Base-by-base conservation (phyloP, 805 yeast species). In the Candida maesae region DNA sequence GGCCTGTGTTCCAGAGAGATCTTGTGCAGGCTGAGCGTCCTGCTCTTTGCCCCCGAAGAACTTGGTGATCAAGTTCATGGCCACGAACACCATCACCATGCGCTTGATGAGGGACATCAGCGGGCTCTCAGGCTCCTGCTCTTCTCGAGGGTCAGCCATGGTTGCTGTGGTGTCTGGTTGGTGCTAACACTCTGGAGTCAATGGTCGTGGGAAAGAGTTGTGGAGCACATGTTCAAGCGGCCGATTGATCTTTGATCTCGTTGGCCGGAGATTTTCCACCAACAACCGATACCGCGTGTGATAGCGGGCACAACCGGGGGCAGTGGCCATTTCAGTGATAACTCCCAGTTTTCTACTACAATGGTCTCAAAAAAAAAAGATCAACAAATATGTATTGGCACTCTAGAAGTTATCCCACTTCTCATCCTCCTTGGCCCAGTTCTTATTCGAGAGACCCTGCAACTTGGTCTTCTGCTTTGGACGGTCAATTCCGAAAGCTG, bases 381-480 rank as follows among this genome's bases (percentile, higher is more conserved):
- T 9, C 28, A 12, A n/a, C n/a, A n/a, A n/a, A n/a, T n/a, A n/a
- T n/a, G n/a, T n/a, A n/a, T n/a, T n/a, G n/a, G n/a, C n/a, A 9
- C 28, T 20, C 33, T 42, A 81, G 59, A 82, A 82, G 38, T 74
- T 79, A 58, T 81, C 87, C 88, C 89, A 82, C 42, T 75, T 74
- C 49, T 79, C 85, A 26, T 76, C 80, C 19, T 71, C 73, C 42
- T 69, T 62, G 17, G 68, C 67, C 42, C 66, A 62, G 36, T 68
- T 66, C 51, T 65, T 67, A 39, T 53, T 58, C 25, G 73, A 64
- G 24, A 73, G 53, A 29, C 86, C 77, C 29, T 73, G 68, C 47
- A 82, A 63, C 41, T 71, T 70, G n/a, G 85, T 74, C 62, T 71
- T 74, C 51, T 76, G 71, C 47, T 65, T 63, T 18, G 90, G 89